Conservation (phyloP, 805 yeast species). For the Teunomyces aglyptinius region DNA sequence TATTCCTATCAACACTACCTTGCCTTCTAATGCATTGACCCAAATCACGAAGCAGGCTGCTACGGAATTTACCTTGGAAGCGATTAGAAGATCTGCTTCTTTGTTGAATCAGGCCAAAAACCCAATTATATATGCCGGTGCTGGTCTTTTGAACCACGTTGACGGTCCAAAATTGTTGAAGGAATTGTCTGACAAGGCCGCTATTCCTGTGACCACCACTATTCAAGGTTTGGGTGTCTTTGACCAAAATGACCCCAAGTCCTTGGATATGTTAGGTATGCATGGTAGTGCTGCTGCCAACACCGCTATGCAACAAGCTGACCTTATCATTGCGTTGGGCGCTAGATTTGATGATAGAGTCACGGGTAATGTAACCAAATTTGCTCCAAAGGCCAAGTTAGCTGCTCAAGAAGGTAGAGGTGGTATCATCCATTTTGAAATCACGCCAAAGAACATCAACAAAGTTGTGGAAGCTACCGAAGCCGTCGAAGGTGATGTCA, state of each 20-base stretch:
- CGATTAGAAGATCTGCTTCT: slow-evolving; percentile 73
- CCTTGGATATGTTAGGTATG: slow-evolving; percentile 97
- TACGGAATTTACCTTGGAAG: slow-evolving; percentile 70
- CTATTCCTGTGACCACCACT: slow-evolving; percentile 95
- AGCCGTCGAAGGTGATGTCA: slow-evolving; percentile 95
- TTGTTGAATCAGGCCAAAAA: slow-evolving; percentile 79
- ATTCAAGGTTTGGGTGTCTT: slow-evolving; percentile 92
- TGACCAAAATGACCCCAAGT: slow-evolving; percentile 87
- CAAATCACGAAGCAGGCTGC: slow-evolving; percentile 69
- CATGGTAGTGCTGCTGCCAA: slow-evolving; percentile 97
- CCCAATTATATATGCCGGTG: slow-evolving; percentile 90
- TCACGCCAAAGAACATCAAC: slow-evolving; percentile 94
- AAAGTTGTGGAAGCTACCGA: slow-evolving; percentile 96
- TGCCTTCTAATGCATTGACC: slow-evolving; percentile 70
- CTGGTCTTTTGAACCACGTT: slow-evolving; percentile 76
- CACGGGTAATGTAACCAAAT: slow-evolving; percentile 78
- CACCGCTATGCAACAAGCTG: slow-evolving; percentile 90
- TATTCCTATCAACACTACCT: slow-evolving; percentile 75
- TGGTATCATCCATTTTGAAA: slow-evolving; percentile 96
- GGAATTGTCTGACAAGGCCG: slow-evolving; percentile 85
- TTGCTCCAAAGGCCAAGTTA: slow-evolving; percentile 89
- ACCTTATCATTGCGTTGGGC: slow-evolving; percentile 89
- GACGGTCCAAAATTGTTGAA: slow-evolving; percentile 78
- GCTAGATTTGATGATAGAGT: slow-evolving; percentile 99
- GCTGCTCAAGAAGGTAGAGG: slow-evolving; percentile 90